Evolutionary conservation across 257 asterid species (phyloP), one percentile per base, ranked within the genome.

Genomic region (Cruciata laevipes): DNA sequence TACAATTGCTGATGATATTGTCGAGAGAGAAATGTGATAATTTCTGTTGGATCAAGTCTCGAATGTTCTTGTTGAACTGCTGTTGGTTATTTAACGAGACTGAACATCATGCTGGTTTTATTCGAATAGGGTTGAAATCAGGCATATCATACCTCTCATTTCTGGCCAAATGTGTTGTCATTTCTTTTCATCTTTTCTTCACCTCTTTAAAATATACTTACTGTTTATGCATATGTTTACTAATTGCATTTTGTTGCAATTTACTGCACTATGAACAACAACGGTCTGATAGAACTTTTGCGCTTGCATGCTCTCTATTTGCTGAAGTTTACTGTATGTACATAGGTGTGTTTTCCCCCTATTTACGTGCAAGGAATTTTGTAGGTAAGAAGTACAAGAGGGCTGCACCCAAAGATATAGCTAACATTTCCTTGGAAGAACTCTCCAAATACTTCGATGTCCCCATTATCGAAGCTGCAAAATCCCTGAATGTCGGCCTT

Each of bases 391-490:
- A 76, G 77, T 64, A 58, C n/a, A 69, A 60, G 71, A 71, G 79
- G 56, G 77, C 77, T 0, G 65, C 77, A 62, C 10, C 79, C 9
- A 67, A 67, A 68, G 77, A 80, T 69, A 65, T 80, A 65, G 61
- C 73, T 53, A 71, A 69, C 60, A 63, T 76, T 68, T 69, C 77
- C 25, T 57, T 76, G 23, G 79, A 74, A 65, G 79, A 80, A 61
- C 75, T 80, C 56, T 61, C 81, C 7, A 74, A 64, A 68, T 77
- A 80, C 33, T 76, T 80, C 40, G 75, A 74, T 65, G 66, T 76
- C 44, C 77, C 79, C 35, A 80, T 80, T 20, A 31, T 51, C n/a
- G 60, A 74, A 59, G 84, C 78, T 44, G 71, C 82, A 42, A 71
- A 66, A 68, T 61, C 42, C 40, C 59, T 76, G 58, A 76, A 77